Base-by-base conservation (phyloP, 1,284 basidiomycete species). In the Taiwanofungus camphoratus region DNA sequence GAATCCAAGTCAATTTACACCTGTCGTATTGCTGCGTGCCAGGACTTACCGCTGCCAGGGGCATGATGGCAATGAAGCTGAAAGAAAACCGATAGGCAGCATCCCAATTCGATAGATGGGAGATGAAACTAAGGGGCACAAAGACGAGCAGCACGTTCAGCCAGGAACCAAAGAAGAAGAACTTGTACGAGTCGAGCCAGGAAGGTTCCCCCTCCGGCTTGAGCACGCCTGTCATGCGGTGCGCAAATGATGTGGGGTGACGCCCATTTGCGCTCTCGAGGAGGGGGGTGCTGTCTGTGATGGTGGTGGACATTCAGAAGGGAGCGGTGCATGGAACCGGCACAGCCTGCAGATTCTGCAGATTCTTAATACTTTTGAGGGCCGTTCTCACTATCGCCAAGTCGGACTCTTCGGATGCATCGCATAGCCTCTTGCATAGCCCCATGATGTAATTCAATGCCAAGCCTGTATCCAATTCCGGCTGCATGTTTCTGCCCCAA, bases 61-160 rank as follows among this genome's bases (percentile, higher is more conserved):
- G 91, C 42, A 94, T 73, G 53, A 95, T 92, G 5, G 90, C 87
- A 30, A 92, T 58, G 63, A 94, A 95, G 48, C 85, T 88, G 59
- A 89, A 86, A 5, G 67, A 66, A 58, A 94, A 95, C n/a, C 87
- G 78, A 32, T 86, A 70, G 7, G 77, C 82, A n/a, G 87, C 85
- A 66, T 89, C 85, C 87, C 86, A 89, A 52, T 79, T 56, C 13
- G 76, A 55, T 50, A 73, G 64, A 60, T 87, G 77, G 27, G 87
- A 71, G 16, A 82, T 45, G 36, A 82, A 65, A 48, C 79, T 77
- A 52, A 94, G 65, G 2, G 59, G 59, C 11, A 62, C 53, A 31
- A 61, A 85, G 39, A 92, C 54, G 39, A 93, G 77, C 37, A 93
- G 70, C 36, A 90, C 36, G 61, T 93, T 94, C 58, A 89, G 59